Evolutionary conservation across 2,329 filamentous ascomycete species (phyloP).

Genomic region (Rhinocladiella similis): DNA sequence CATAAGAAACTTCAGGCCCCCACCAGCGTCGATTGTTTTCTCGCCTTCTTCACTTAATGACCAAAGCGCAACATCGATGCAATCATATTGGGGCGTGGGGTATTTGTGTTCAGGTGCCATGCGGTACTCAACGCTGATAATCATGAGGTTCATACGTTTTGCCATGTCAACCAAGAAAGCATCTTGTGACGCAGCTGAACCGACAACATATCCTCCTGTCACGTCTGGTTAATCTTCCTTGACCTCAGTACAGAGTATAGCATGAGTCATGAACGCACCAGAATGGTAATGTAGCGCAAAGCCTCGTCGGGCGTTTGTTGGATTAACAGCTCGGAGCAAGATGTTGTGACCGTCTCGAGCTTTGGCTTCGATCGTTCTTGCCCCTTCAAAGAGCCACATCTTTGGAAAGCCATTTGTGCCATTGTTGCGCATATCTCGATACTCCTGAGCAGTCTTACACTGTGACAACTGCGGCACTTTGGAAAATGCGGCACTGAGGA

Average conservation of each 20-base stretch:
- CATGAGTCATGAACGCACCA: background rate
- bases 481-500: too few species aligned
- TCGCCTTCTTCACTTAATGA: background rate
- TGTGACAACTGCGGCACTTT: too few species aligned
- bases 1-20: background rate
- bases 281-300: background rate
- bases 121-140: slow-evolving; percentile 6
- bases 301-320: background rate
- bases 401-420: background rate
- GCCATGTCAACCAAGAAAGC: background rate
- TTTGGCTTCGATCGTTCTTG: background rate
- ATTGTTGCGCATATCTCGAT: background rate
- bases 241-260: background rate
- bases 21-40: background rate
- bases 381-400: background rate
- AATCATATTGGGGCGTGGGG: background rate
- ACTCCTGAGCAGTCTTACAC: slow-evolving; percentile 55
- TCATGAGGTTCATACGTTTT: background rate
- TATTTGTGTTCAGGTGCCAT: slow-evolving; percentile 1
- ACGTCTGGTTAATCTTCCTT: background rate
- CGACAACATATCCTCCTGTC: background rate
- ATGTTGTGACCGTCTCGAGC: background rate
- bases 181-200: background rate
- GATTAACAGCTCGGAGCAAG: background rate
- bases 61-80: background rate